phyloP scores from a whole-genome alignment of 306 rosid genomes.

The Casuarina cunninghamiana region DNA sequence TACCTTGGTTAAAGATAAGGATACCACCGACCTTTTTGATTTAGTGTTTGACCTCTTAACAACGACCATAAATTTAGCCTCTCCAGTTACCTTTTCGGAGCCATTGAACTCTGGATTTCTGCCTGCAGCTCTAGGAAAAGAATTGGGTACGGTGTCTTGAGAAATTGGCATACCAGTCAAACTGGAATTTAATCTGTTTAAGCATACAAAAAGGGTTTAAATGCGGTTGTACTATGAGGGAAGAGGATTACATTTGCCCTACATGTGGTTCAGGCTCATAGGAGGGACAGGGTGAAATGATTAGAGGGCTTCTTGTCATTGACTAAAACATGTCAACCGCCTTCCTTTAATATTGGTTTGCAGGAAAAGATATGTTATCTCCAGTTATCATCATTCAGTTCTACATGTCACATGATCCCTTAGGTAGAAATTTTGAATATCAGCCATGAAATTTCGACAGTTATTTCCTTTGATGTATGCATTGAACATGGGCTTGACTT shows the following conservation, averaged over 20 bases:
- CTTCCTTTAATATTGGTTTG: not conserved
- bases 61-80: not conserved
- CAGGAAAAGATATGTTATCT: not conserved
- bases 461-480: not conserved
- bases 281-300: not conserved
- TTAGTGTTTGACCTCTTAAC: not conserved
- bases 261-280: not conserved
- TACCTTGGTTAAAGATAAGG: not conserved
- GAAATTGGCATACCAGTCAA: not conserved
- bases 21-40: not conserved
- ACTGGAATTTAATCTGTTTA: not conserved
- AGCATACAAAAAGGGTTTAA: not conserved
- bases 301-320: not conserved
- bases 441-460: not conserved
- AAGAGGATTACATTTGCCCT: not conserved
- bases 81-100: not conserved
- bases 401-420: not conserved
- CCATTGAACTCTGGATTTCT: no score
- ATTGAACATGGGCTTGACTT: not conserved
- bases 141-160: not conserved
- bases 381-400: not conserved
- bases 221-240: not conserved
- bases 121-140: not conserved
- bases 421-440: constrained; percentile 7
- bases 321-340: not conserved